Conservation (phyloP, 768 basidiomycete genomes). For the Russula foetens region DNA sequence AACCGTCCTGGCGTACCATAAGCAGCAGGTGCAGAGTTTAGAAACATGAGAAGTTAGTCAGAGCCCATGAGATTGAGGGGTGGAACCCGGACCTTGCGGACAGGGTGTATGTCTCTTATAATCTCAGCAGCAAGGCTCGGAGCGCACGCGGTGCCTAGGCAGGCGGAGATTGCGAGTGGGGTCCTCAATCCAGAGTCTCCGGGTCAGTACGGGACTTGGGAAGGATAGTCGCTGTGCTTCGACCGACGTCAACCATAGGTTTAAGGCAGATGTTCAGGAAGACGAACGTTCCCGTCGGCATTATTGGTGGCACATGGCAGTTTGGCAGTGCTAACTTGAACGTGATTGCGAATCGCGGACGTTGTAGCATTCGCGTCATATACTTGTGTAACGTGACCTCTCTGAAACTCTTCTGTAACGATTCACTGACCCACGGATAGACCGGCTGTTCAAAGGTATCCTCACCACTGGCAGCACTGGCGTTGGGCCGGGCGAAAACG, state of each 20-base stretch:
- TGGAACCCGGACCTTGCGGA: neutral
- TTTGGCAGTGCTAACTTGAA: neutral
- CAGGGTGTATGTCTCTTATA: neutral
- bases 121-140: neutral
- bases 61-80: neutral
- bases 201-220: neutral
- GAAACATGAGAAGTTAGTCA: neutral
- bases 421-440: too few species aligned
- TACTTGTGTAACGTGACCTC: too few species aligned
- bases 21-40: neutral
- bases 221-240: neutral
- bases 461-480: too few species aligned
- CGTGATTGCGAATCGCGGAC: neutral
- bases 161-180: slow-evolving; percentile 3
- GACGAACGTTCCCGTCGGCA: neutral
- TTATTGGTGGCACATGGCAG: too few species aligned
- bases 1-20: neutral
- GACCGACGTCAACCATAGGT: neutral
- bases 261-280: neutral
- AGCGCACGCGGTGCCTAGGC: neutral
- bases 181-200: neutral
- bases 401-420: too few species aligned
- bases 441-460: too few species aligned
- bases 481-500: too few species aligned
- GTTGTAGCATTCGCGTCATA: neutral